Evolutionary conservation across 257 asterid species (phyloP).

Genomic region (Ballota nigra): DNA sequence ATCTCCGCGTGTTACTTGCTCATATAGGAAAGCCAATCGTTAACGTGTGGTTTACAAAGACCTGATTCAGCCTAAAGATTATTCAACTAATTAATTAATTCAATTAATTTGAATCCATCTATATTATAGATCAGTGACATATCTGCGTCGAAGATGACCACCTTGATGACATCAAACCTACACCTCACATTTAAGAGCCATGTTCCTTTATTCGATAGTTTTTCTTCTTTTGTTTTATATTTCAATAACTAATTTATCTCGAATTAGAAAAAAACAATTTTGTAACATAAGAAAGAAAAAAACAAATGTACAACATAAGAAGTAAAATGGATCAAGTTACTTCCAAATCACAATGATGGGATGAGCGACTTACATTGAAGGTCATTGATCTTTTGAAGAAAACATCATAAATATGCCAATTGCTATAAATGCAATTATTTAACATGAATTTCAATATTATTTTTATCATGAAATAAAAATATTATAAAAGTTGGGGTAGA

Average conservation of each 20-base stretch:
- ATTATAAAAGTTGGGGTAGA: too few relatives aligned
- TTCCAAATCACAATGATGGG: neutral
- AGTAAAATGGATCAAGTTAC: neutral
- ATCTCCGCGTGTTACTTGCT: too few relatives aligned
- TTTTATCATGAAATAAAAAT: too few relatives aligned
- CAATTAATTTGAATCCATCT: neutral
- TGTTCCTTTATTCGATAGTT: neutral
- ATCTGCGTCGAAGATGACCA: neutral
- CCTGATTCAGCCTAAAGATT: neutral
- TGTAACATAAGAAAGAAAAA: neutral
- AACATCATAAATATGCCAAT: too few relatives aligned
- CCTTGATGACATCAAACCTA: conserved; percentile 1
- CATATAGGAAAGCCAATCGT: too few relatives aligned
- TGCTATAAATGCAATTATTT: too few relatives aligned
- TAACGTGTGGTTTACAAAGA: neutral
- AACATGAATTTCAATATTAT: too few relatives aligned
- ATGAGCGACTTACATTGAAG: neutral
- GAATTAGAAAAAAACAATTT: neutral
- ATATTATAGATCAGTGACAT: neutral
- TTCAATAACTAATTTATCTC: neutral
- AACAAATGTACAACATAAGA: neutral
- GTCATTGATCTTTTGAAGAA: neutral
- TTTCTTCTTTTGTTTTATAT: neutral
- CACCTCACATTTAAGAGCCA: neutral
- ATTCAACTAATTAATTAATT: too few relatives aligned